phyloP scores from a whole-genome alignment of 202 grass and related monocot genomes.

The Dendrocalamus latiflorus region DNA sequence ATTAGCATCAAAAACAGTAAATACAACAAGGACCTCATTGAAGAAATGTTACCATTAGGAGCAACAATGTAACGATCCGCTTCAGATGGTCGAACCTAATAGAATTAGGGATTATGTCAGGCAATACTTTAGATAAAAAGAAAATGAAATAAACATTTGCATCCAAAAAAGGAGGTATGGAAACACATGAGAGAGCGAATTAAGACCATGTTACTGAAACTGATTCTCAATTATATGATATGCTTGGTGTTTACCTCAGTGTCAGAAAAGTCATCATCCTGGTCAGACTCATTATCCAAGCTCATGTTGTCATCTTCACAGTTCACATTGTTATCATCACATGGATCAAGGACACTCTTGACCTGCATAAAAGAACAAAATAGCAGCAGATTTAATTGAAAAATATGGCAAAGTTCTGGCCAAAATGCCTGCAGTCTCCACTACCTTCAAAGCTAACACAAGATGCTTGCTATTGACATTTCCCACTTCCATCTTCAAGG shows the following conservation, averaged over 20 bases:
- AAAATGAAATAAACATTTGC: background rate
- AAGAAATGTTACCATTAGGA: conserved; percentile 64
- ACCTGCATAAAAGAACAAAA: conserved; percentile 58
- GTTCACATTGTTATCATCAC: conserved; percentile 64
- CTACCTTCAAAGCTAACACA: conserved; percentile 90
- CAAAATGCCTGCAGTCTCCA: background rate
- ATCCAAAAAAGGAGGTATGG: background rate
- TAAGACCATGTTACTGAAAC: background rate
- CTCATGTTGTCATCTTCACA: conserved; percentile 73
- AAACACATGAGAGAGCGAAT: background rate
- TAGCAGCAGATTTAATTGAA: conserved; percentile 12
- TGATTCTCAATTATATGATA: background rate
- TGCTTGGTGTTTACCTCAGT: conserved; percentile 64
- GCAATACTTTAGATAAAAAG: background rate
- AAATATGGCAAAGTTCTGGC: background rate
- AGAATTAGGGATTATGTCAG: conserved; percentile 17
- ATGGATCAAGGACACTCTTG: conserved; percentile 96
- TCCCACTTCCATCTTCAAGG: conserved; percentile 94
- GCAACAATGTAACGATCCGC: conserved; percentile 66
- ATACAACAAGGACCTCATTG: background rate
- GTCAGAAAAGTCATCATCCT: conserved; percentile 73
- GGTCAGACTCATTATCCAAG: conserved; percentile 57
- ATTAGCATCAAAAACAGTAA: conserved; percentile 34
- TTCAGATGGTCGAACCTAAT: conserved; percentile 66
- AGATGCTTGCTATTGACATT: conserved; percentile 98